Percentiles rank a stretch among this genome's conserved stretches.
phyloP scores from a whole-genome alignment of 2,329 filamentous ascomycete genomes.

The Fusarium nisikadoi region DNA sequence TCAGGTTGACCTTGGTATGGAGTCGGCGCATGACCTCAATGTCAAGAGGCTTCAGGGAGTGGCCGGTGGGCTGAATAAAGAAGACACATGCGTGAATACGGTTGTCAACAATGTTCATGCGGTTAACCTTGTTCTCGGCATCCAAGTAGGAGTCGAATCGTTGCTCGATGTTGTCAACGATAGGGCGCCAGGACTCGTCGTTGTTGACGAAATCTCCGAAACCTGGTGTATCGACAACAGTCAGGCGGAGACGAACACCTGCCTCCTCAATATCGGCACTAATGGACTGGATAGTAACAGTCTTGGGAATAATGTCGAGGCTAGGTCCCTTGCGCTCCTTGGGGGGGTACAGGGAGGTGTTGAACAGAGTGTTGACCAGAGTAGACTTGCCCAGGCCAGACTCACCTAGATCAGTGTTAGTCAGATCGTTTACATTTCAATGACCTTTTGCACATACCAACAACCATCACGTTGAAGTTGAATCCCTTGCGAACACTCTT shows the following conservation, averaged over 20 bases:
- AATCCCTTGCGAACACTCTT: slow-evolving; percentile 99
- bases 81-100: slow-evolving; percentile 98
- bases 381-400: slow-evolving; percentile 99
- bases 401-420: slow-evolving; percentile 74
- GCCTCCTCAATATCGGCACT: slow-evolving; percentile 98
- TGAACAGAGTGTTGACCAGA: slow-evolving; percentile 98
- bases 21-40: slow-evolving; percentile 99
- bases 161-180: slow-evolving; percentile 99
- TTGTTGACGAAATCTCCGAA: slow-evolving; percentile 99
- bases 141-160: slow-evolving; percentile 98
- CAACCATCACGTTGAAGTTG: slow-evolving; percentile 99
- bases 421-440: not conserved
- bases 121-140: slow-evolving; percentile 99
- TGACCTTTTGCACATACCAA: slow-evolving; percentile 72
- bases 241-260: slow-evolving; percentile 93
- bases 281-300: slow-evolving; percentile 92
- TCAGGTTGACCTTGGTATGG: slow-evolving; percentile 99
- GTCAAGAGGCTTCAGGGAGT: slow-evolving; percentile 97
- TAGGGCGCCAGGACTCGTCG: slow-evolving; percentile 98
- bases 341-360: slow-evolving; percentile 97
- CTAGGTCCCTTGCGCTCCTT: slow-evolving; percentile 98
- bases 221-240: slow-evolving; percentile 96
- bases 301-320: slow-evolving; percentile 98
- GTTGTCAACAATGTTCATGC: slow-evolving; percentile 99
- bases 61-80: slow-evolving; percentile 99